Base-by-base conservation (phyloP, 352 stramenopile species). In the Phytopythium litorale region DNA sequence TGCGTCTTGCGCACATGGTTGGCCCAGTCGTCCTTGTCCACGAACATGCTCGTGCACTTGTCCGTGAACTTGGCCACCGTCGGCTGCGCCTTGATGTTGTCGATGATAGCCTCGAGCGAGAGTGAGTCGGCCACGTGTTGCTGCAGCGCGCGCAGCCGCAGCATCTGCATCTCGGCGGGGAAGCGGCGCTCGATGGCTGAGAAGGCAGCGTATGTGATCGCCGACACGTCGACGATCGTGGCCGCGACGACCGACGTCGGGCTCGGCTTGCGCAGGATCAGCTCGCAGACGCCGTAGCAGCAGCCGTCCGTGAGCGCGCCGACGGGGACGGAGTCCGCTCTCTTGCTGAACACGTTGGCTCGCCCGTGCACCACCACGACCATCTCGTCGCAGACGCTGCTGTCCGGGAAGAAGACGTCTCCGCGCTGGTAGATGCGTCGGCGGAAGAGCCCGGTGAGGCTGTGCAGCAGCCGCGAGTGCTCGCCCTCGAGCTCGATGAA, bases 401-500 rank as follows among this genome's bases (percentile, higher is more conserved):
- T 81, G 46, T 91, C 76, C 0, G 79, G 71, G 0, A 79, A 82
- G 38, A 93, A 78, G 0, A 60, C 61, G 49, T 91, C 84, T 0
- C 84, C 84, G 25, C 80, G 78, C 33, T 93, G 84, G 55, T 87
- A 91, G 5, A 87, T 58, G 28, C 75, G 75, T 1, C 81, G 69
- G 1, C 84, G 81, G 43, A 93, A 91, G 28, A 89, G 65, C 0
- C 81, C 84, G 11, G 84, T 93, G 13, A 93, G 67, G 23, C 90
- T 74, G 18, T 88, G 78, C 0, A 89, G 64, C 21, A 91, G 52
- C 1, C 72, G 72, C 13, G 51, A 32, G n/a, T 56, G 28, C 30
- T 91, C 79, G 49, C 88, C 76, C 23, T 71, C 64, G 5, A 79
- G 66, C 12, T 85, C 78, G 1, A 79, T 58, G 37, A 93, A 93